Evolutionary conservation across 1,139 yeast genomes (phyloP).

Genomic region (Neolecta irregularis): DNA sequence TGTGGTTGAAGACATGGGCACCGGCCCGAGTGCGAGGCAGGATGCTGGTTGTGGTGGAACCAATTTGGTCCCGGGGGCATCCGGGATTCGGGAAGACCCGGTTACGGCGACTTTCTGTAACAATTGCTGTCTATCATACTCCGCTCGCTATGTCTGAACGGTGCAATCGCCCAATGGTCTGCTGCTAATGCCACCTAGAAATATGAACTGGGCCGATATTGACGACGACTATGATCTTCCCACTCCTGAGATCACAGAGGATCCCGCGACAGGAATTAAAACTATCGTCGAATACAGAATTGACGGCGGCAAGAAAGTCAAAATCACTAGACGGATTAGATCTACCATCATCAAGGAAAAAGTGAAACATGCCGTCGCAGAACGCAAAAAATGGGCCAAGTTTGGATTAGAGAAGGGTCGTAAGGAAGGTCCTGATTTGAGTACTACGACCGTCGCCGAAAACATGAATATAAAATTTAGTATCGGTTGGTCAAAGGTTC

Average conservation of each 20-base stretch:
- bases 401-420: conserved; percentile 71
- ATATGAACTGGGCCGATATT: too few relatives aligned
- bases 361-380: conserved; percentile 38
- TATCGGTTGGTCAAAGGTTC: conserved; percentile 16
- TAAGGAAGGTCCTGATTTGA: conserved; percentile 72
- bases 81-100: too few relatives aligned
- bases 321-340: conserved; percentile 70
- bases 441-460: conserved; percentile 76
- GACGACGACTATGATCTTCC: conserved; percentile 11
- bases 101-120: too few relatives aligned
- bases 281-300: conserved; percentile 62
- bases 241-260: conserved; percentile 36
- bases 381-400: conserved; percentile 35
- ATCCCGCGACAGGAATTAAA: conserved; percentile 88
- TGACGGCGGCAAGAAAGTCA: conserved; percentile 67
- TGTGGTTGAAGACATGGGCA: too few relatives aligned
- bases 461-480: conserved; percentile 33
- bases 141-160: too few relatives aligned
- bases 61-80: too few relatives aligned
- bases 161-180: too few relatives aligned
- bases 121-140: too few relatives aligned
- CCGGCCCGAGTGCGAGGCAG: too few relatives aligned
- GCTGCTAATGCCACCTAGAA: too few relatives aligned
- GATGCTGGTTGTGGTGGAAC: too few relatives aligned
- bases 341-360: conserved; percentile 64